phyloP scores from a whole-genome alignment of 768 basidiomycete species.

The Panaeolus papilionaceus region DNA sequence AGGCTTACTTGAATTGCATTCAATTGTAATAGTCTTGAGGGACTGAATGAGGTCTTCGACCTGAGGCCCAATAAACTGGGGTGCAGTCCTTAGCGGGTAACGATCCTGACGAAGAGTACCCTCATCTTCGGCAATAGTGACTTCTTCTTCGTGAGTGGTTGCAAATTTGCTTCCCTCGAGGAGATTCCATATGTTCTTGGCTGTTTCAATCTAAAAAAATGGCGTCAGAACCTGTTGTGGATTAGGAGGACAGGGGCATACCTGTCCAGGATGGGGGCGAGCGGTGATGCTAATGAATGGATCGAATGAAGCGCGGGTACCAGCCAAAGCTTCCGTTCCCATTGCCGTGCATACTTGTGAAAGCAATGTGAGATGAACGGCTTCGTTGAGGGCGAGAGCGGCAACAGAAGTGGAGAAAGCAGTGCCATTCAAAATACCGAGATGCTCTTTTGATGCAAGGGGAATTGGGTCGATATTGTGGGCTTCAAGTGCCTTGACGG shows the following conservation, averaged over 20 bases:
- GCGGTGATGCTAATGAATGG: slow-evolving; percentile 79
- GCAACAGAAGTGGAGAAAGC: slow-evolving; percentile 86
- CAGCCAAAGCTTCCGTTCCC: slow-evolving; percentile 83
- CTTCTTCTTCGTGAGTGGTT: slow-evolving; percentile 70
- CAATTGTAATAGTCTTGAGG: slow-evolving; percentile 66
- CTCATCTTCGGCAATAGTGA: slow-evolving; percentile 72
- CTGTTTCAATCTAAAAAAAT: slow-evolving; percentile 63
- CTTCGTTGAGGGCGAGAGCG: slow-evolving; percentile 74
- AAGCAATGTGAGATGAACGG: slow-evolving; percentile 68
- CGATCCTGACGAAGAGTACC: slow-evolving; percentile 84
- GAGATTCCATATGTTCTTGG: slow-evolving; percentile 70
- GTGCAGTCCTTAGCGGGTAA: slow-evolving; percentile 74
- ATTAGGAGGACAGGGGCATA: slow-evolving; percentile 18
- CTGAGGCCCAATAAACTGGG: slow-evolving; percentile 89
- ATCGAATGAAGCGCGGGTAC: slow-evolving; percentile 73
- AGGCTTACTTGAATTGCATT: slow-evolving; percentile 81
- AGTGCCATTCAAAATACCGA: slow-evolving; percentile 85
- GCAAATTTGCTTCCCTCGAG: slow-evolving; percentile 76
- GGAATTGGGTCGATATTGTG: slow-evolving; percentile 70
- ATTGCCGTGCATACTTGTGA: slow-evolving; percentile 81
- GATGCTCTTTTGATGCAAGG: slow-evolving; percentile 77
- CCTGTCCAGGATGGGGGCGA: slow-evolving; percentile 87
- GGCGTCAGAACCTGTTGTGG: slow-evolving; percentile 10
- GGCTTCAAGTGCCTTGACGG: slow-evolving; percentile 59
- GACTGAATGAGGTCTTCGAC: slow-evolving; percentile 79